Conservation (phyloP, 2,329 filamentous ascomycete species). For the Aphanocladium album region DNA sequence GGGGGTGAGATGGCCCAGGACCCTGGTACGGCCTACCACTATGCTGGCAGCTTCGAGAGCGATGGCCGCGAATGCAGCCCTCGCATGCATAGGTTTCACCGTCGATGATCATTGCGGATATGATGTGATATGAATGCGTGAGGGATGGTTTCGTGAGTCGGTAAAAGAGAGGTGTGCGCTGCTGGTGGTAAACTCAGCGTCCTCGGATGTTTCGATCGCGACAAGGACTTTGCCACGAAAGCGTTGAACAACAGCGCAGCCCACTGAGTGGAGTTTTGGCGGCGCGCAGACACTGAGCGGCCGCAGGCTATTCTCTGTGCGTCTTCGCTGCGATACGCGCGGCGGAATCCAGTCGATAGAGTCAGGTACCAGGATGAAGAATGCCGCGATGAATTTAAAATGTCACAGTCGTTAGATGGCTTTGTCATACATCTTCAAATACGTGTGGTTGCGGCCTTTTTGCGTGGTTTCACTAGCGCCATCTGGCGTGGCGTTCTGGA, state of each 20-base stretch:
- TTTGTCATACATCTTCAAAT: constrained; percentile 1
- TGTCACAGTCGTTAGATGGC: not conserved
- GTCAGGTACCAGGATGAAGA: not conserved
- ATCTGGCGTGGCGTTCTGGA: not conserved
- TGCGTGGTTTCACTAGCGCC: not conserved
- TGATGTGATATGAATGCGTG: not conserved
- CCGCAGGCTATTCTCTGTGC: too few species aligned
- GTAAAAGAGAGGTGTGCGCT: too few species aligned
- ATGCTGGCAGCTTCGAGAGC: constrained; percentile 12
- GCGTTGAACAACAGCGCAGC: too few species aligned
- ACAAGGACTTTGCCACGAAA: too few species aligned
- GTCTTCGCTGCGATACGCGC: too few species aligned
- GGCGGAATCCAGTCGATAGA: too few species aligned
- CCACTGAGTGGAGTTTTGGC: too few species aligned
- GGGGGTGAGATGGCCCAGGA: not conserved
- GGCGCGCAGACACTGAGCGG: too few species aligned
- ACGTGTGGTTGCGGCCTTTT: constrained; percentile 5
- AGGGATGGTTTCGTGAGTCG: too few species aligned
- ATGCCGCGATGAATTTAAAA: not conserved
- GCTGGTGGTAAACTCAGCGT: too few species aligned
- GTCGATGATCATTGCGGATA: constrained; percentile 7
- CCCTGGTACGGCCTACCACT: constrained; percentile 19
- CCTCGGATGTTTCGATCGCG: too few species aligned
- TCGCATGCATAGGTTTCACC: constrained; percentile 12
- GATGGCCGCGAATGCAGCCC: constrained; percentile 11